Conservation (phyloP, 2,329 filamentous ascomycete genomes). For the Byssochlamys sp. region DNA sequence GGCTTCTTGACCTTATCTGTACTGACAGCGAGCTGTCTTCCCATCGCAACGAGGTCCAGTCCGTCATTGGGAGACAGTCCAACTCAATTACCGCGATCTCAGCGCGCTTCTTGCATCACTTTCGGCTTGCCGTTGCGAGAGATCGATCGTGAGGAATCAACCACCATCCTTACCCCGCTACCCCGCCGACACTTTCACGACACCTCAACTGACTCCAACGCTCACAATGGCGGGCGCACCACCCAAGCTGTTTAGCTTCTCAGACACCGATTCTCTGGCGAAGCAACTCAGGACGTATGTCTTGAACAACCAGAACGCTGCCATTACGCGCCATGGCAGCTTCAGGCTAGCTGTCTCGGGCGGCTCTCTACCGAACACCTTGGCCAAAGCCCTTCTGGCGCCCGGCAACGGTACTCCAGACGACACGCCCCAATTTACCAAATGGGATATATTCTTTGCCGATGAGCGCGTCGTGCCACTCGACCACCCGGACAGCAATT, state of each 20-base stretch:
- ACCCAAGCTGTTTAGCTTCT: conserved; percentile 69
- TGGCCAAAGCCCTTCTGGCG: conserved; percentile 71
- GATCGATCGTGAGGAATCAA: background rate
- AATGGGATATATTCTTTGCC: conserved; percentile 98
- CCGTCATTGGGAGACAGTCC: background rate
- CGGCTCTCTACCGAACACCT: conserved; percentile 78
- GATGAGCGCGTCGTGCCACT: conserved; percentile 92
- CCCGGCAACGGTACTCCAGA: conserved; percentile 40
- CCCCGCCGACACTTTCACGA: conserved; percentile 1
- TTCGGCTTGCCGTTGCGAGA: background rate
- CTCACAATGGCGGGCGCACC: conserved; percentile 30
- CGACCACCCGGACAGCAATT: conserved; percentile 89
- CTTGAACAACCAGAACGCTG: conserved; percentile 68
- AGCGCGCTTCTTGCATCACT: background rate
- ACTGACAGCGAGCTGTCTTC: background rate
- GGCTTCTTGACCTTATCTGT: background rate
- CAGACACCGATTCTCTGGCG: conserved; percentile 59
- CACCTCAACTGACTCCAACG: background rate
- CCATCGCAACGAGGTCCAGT: background rate
- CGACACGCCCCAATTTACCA: conserved; percentile 64
- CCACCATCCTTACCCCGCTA: conserved; percentile 2
- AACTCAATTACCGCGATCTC: background rate
- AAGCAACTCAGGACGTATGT: conserved; percentile 71
- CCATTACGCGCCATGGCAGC: conserved; percentile 65
- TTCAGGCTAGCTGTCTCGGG: conserved; percentile 93